phyloP scores from a whole-genome alignment of 352 stramenopile species.

The Phytophthora sp. region DNA sequence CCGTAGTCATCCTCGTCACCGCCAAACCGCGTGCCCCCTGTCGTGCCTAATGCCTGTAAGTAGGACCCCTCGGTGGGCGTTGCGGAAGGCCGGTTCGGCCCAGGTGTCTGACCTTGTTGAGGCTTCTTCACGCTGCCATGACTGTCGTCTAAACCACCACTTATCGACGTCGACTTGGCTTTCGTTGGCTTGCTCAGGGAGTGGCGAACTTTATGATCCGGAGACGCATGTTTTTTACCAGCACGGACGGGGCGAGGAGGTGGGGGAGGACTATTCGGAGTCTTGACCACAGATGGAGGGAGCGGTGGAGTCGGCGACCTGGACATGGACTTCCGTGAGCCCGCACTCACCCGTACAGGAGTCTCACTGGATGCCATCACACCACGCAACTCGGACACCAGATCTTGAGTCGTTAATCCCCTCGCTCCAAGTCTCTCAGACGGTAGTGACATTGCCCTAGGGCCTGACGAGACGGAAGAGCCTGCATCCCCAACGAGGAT shows the following conservation, averaged over 20 bases:
- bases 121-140: constrained; percentile 10
- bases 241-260: constrained; percentile 3
- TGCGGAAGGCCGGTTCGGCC: constrained; percentile 11
- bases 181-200: constrained; percentile 11
- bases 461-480: constrained; percentile 20
- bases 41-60: constrained; percentile 36
- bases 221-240: constrained; percentile 7
- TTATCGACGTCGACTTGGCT: constrained; percentile 3
- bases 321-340: constrained; percentile 32
- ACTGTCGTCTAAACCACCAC: constrained; percentile 18
- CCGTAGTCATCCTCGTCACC: constrained; percentile 35
- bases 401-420: constrained; percentile 49
- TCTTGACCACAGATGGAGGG: constrained; percentile 10
- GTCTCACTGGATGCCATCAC: constrained; percentile 77
- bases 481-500: constrained; percentile 7
- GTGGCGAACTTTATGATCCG: constrained; percentile 3
- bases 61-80: constrained; percentile 24
- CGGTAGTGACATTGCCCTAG: constrained; percentile 19
- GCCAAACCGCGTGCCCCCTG: constrained; percentile 25
- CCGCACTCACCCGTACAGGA: constrained; percentile 30
- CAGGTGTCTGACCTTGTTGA: not conserved
- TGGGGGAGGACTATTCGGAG: constrained; percentile 19
- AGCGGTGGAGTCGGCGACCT: constrained; percentile 30
- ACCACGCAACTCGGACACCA: constrained; percentile 61
- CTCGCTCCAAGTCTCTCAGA: constrained; percentile 13